These are phyloP conservation scores for Singerocomus rubriflavus DNA, from an alignment of 1,284 basidiomycete species.

Conservation along the genomic window DNA sequence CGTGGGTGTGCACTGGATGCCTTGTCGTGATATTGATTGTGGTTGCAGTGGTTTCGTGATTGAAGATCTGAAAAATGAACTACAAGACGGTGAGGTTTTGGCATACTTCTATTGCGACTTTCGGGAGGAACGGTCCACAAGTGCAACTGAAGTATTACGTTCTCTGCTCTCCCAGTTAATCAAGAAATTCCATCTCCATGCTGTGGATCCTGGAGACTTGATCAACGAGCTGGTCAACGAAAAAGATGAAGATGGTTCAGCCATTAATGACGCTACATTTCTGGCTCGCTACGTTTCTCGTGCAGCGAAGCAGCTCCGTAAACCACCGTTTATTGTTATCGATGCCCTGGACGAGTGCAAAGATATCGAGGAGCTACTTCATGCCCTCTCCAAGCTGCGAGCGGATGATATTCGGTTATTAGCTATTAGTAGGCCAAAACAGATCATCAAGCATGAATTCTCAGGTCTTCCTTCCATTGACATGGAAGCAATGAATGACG, in stretches of 20 bases:
- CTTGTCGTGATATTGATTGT: background rate
- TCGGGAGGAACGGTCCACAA: constrained; percentile 6
- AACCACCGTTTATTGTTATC: constrained; percentile 7
- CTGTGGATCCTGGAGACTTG: background rate
- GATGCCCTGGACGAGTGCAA: constrained; percentile 16
- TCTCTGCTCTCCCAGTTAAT: constrained; percentile 11
- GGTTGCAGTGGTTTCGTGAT: background rate
- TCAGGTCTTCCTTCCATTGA: background rate
- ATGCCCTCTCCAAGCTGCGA: background rate
- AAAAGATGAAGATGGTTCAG: background rate
- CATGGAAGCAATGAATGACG: constrained; percentile 6
- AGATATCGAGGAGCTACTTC: background rate
- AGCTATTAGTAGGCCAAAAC: too few relatives aligned
- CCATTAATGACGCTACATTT: background rate
- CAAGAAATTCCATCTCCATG: background rate
- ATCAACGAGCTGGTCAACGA: background rate
- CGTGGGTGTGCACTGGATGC: background rate
- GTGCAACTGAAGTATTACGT: constrained; percentile 8
- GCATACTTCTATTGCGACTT: constrained; percentile 15
- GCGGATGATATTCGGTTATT: too few relatives aligned
- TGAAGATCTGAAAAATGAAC: background rate
- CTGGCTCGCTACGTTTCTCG: constrained; percentile 4
- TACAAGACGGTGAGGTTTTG: background rate
- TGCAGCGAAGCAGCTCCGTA: background rate
- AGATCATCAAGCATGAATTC: background rate